These are phyloP conservation scores for Massariosphaeria phaeospora DNA, from an alignment of 495 filamentous ascomycete species.

Conservation along the genomic window DNA sequence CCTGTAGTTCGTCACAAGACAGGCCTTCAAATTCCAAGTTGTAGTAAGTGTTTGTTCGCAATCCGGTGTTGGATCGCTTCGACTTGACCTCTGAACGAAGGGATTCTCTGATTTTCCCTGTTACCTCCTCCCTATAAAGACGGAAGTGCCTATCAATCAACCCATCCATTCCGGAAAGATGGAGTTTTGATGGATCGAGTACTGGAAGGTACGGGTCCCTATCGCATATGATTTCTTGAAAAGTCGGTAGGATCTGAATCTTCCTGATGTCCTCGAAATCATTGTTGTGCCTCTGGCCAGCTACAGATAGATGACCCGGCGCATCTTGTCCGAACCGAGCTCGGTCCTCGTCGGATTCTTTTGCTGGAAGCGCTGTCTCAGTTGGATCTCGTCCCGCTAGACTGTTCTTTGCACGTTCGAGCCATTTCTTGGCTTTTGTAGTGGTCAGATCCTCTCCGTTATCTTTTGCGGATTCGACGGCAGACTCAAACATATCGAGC, in stretches of 20 bases:
- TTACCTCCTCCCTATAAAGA: conserved; percentile 60
- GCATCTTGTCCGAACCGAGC: conserved; percentile 14
- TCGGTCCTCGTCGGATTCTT: background rate
- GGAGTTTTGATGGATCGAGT: conserved; percentile 49
- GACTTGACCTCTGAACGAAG: conserved; percentile 33
- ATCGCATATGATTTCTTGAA: conserved; percentile 52
- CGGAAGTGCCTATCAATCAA: conserved; percentile 68
- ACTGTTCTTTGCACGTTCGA: background rate
- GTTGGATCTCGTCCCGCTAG: background rate
- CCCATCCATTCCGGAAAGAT: conserved; percentile 54
- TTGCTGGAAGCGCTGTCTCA: background rate
- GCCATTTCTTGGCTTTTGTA: background rate
- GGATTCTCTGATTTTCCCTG: conserved; percentile 58
- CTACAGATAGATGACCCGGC: conserved; percentile 50
- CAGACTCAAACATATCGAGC: background rate
- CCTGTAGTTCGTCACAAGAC: conserved; percentile 50
- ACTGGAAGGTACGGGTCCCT: conserved; percentile 58
- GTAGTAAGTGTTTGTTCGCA: background rate
- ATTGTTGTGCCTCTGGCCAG: conserved; percentile 62
- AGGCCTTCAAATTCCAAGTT: background rate
- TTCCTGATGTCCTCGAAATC: conserved; percentile 56
- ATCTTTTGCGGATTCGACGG: background rate
- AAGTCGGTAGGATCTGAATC: conserved; percentile 61
- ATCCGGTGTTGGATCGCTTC: background rate
- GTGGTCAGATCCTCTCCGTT: background rate